A percentile compares a stretch with the other conserved stretches of the same genome.
Conservation (phyloP, 176 grass and related monocot species). For the Hordeum marinum region DNA sequence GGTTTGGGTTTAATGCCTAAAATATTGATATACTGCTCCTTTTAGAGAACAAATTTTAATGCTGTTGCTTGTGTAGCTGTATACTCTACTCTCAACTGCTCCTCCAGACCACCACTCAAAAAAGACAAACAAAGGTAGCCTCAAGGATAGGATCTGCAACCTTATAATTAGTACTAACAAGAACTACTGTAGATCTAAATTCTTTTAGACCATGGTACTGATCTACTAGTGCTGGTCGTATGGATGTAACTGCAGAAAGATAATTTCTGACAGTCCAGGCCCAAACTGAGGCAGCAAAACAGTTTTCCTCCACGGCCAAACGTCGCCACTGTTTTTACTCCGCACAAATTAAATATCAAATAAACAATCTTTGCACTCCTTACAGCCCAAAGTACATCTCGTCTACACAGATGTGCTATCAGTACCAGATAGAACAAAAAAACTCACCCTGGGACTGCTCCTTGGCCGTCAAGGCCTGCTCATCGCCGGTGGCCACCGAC, state of each 20-base stretch:
- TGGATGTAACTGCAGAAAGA: not conserved
- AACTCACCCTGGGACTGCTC: constrained; percentile 38
- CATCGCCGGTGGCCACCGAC: constrained; percentile 31
- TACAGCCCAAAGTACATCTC: not conserved
- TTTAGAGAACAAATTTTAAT: not conserved
- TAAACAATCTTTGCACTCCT: not conserved
- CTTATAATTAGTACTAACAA: not conserved
- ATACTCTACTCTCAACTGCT: not conserved
- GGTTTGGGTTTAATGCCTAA: not conserved
- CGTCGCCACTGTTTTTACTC: not conserved
- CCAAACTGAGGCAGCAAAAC: not conserved
- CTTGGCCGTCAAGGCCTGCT: constrained; percentile 38
- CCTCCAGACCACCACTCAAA: not conserved
- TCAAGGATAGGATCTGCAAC: not conserved
- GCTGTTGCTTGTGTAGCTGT: not conserved
- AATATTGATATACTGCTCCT: not conserved
- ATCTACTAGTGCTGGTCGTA: not conserved
- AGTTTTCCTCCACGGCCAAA: not conserved
- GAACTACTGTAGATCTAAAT: no score
- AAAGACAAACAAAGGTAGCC: not conserved
- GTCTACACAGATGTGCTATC: not conserved
- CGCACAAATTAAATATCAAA: not conserved
- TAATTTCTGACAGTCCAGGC: not conserved
- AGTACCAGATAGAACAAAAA: not conserved
- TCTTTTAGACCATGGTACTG: no score